Base-by-base conservation (phyloP, 768 basidiomycete species). In the Macrocybe gigantea region DNA sequence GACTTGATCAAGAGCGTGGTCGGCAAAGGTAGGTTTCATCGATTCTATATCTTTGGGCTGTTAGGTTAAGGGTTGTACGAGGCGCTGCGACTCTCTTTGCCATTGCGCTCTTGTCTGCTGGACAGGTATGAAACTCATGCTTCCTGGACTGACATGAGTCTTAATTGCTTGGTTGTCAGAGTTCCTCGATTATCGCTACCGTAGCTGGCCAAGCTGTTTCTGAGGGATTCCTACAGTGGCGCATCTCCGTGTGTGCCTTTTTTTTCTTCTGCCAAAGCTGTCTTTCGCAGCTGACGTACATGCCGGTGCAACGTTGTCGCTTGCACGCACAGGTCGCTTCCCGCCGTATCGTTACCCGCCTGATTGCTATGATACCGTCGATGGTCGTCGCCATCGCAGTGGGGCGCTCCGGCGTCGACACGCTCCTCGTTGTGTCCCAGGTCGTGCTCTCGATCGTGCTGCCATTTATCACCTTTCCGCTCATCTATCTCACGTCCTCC, bases 171-270 rank as follows among this genome's bases (percentile, higher is more conserved):
- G 38, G 38, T 14, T 30, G n/a, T 12, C 44, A 79, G 73, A 88
- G 88, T 53, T 88, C 94, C 0, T 88, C 86, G 6, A 77, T 96
- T 43, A 85, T 95, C 3, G 93, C 90, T 7, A 96, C 92, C 0
- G 76, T 95, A 9, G 85, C 90, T 1, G 93, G 93, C 0, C 93
- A 96, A 64, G 85, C 89, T 14, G 85, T 97, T 35, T 83, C 83
- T 0, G 93, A 96, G 64, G 93, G 93, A 0, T 93, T 93, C 64
- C 73, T 95, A 46, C 80, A 79, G 45, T 95, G 92, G 92, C 77
- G 80, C 40, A 78, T 91, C 33, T 87, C 88, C 53, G 86, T 88
- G 58, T 51, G 71, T 59, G 32, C 40, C 59, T 40, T 11, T 29
- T 22, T 32, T n/a, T n/a, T 38, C 60, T 7, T 48, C 32, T 32